phyloP scores from a whole-genome alignment of 129 eudicot species.

The Saposhnikovia divaricata region DNA sequence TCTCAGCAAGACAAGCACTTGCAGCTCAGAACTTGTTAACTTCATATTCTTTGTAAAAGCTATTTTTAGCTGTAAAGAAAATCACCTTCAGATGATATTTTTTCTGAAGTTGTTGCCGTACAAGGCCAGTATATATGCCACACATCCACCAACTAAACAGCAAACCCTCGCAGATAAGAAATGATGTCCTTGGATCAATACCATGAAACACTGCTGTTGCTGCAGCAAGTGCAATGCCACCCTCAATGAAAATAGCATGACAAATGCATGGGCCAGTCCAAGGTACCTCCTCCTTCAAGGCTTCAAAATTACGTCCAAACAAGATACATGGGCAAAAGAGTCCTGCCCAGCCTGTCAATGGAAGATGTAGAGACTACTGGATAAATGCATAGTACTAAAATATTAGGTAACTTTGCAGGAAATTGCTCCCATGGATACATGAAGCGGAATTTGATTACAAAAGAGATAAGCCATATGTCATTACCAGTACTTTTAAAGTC shows the following conservation, averaged over 20 bases:
- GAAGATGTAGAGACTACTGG: slow-evolving; percentile 9
- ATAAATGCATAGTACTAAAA: not conserved
- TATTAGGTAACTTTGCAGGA: not conserved
- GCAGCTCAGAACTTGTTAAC: not conserved
- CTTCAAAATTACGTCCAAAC: slow-evolving; percentile 87
- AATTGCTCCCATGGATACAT: not conserved
- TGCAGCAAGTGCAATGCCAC: slow-evolving; percentile 81
- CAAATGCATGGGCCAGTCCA: slow-evolving; percentile 79
- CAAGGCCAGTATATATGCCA: slow-evolving; percentile 86
- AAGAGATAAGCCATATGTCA: not conserved
- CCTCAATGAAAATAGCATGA: slow-evolving; percentile 89
- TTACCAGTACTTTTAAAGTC: not conserved
- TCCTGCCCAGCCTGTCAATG: slow-evolving; percentile 70
- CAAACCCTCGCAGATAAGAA: slow-evolving; percentile 75
- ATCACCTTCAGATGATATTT: slow-evolving; percentile 94
- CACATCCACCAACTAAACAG: slow-evolving; percentile 99
- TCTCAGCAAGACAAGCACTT: not conserved
- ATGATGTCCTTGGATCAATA: slow-evolving; percentile 73
- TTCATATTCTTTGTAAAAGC: not conserved
- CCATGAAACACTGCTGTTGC: slow-evolving; percentile 73
- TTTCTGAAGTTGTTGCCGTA: slow-evolving; percentile 74
- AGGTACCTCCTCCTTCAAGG: slow-evolving; percentile 69
- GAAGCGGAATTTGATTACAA: not conserved
- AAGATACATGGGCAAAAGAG: slow-evolving; percentile 89
- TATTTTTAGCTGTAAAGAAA: slow-evolving; percentile 3